phyloP scores from a whole-genome alignment of 139 green algal species.

The Tetradesmus lagerheimii region DNA sequence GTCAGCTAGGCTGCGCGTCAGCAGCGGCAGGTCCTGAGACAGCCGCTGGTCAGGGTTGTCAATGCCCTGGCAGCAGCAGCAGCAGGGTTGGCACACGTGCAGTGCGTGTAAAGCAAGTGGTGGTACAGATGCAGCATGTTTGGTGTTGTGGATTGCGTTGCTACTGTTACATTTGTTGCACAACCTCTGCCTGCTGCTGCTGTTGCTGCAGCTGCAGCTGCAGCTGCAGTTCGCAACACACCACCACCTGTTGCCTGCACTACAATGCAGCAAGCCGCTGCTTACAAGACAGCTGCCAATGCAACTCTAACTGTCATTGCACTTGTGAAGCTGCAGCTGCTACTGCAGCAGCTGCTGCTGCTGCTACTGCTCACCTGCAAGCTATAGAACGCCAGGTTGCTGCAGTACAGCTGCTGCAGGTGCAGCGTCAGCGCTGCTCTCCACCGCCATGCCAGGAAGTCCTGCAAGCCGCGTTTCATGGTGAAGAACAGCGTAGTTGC shows the following conservation, averaged over 20 bases:
- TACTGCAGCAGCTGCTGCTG: background rate
- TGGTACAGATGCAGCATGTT: too few relatives aligned
- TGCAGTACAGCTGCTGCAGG: slow-evolving; percentile 40
- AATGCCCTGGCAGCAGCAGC: slow-evolving; percentile 24
- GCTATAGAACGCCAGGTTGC: background rate
- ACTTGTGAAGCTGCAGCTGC: background rate
- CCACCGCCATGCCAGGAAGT: slow-evolving; percentile 41
- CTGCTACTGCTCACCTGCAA: background rate
- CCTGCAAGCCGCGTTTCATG: slow-evolving; percentile 1
- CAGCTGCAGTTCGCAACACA: too few relatives aligned
- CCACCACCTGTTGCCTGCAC: background rate
- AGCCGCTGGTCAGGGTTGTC: slow-evolving; percentile 84
- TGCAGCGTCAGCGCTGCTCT: background rate
- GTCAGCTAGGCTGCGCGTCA: slow-evolving; percentile 50
- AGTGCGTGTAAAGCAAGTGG: too few relatives aligned
- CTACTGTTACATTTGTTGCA: too few relatives aligned
- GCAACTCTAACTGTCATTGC: background rate
- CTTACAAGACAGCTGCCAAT: background rate
- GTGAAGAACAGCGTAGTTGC: slow-evolving; percentile 32
- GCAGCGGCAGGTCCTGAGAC: slow-evolving; percentile 76
- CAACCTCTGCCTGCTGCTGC: background rate
- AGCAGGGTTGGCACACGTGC: background rate
- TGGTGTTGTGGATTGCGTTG: too few relatives aligned
- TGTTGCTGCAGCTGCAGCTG: background rate
- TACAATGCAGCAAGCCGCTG: background rate